Evolutionary conservation across 108 stramenopile genomes (phyloP).

Genomic region (Bacterosira constricta): DNA sequence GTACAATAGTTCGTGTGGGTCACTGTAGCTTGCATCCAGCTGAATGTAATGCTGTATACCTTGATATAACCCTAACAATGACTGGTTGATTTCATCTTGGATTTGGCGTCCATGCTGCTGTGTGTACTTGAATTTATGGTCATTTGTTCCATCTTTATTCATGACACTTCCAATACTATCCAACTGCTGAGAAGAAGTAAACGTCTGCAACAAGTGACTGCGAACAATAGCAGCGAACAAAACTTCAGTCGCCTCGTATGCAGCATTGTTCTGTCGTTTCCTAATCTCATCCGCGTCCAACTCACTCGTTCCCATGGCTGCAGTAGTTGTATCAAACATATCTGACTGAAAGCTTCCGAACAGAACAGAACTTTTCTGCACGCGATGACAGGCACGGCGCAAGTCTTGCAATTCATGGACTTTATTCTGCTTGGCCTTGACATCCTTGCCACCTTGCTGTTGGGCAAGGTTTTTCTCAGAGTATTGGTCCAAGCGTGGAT

Average conservation of each 20-base stretch:
- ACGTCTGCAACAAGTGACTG: constrained; percentile 8
- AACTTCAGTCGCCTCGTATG: constrained; percentile 28
- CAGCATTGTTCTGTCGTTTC: constrained; percentile 18
- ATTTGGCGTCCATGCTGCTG: constrained; percentile 2
- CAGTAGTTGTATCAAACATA: constrained; percentile 14
- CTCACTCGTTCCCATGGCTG: too few relatives aligned
- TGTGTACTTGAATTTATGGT: constrained; percentile 5
- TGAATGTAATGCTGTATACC: constrained; percentile 25
- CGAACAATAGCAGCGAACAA: constrained; percentile 29
- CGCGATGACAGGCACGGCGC: constrained; percentile 18
- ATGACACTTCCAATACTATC: constrained; percentile 10
- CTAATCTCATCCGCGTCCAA: neutral
- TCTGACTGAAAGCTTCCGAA: constrained; percentile 25
- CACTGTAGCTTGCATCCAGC: constrained; percentile 6
- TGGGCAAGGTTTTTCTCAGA: constrained; percentile 23
- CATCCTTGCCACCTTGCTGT: constrained; percentile 3
- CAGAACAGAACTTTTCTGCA: neutral
- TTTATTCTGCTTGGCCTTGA: constrained; percentile 2
- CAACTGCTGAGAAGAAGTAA: neutral
- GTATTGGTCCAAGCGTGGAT: constrained; percentile 13
- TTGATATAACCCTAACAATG: constrained; percentile 14
- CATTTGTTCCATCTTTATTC: constrained; percentile 19
- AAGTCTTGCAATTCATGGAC: constrained; percentile 18
- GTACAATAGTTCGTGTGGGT: constrained; percentile 18
- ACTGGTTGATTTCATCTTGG: neutral